Evolutionary conservation across 148 eudicot genomes (phyloP).

Genomic region (Fallopia convolvulus): DNA sequence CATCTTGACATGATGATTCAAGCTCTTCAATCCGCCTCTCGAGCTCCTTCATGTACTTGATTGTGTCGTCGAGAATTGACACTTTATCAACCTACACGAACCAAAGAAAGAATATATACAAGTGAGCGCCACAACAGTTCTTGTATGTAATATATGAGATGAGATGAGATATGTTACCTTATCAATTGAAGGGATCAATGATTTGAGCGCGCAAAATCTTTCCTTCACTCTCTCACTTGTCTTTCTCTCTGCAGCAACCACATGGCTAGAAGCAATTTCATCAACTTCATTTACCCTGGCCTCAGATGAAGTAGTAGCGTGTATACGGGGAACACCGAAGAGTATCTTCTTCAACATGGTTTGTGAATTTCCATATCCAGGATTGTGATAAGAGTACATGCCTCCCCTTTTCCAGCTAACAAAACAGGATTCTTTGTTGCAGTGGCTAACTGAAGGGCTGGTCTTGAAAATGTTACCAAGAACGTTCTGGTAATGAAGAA

Average conservation of each 20-base stretch:
- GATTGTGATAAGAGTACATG: background rate
- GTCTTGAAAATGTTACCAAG: constrained; percentile 38
- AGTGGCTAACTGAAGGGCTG: constrained; percentile 27
- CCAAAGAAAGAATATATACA: too few species aligned
- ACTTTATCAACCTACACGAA: constrained; percentile 57
- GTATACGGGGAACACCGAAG: constrained; percentile 47
- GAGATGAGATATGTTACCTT: constrained; percentile 33
- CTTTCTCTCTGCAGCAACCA: constrained; percentile 45
- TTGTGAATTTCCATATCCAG: constrained; percentile 30
- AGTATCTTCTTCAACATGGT: constrained; percentile 51
- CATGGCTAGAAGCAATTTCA: constrained; percentile 22
- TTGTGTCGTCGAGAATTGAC: constrained; percentile 64
- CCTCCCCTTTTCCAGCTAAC: background rate
- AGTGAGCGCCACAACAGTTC: background rate
- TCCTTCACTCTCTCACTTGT: constrained; percentile 37
- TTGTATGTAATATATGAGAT: background rate
- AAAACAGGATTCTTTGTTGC: constrained; percentile 31
- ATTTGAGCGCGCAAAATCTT: constrained; percentile 44
- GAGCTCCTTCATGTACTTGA: constrained; percentile 51
- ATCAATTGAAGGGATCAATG: constrained; percentile 50
- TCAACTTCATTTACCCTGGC: constrained; percentile 23
- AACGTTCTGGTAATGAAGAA: constrained; percentile 41
- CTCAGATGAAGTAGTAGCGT: constrained; percentile 16
- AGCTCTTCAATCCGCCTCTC: constrained; percentile 48
- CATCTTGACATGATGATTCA: constrained; percentile 32